Conservation (phyloP, 768 basidiomycete species). For the Glaciozyma antarctica region DNA sequence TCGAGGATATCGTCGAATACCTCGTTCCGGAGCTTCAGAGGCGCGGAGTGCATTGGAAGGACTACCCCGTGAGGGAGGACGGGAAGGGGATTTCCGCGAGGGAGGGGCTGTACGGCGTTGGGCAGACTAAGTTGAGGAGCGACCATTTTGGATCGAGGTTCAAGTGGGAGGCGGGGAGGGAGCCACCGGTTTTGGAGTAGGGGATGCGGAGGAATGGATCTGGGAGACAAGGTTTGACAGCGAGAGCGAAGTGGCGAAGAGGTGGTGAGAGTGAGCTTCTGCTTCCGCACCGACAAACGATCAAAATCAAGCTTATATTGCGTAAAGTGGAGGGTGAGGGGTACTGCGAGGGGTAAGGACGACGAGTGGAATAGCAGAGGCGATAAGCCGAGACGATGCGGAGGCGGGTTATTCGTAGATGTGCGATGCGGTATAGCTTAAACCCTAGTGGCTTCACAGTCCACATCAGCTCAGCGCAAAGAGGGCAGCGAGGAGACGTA, state of each 20-base stretch:
- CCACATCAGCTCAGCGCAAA: not conserved
- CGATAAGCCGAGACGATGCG: not conserved
- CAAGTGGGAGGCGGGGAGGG: constrained; percentile 2
- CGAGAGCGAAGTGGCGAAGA: no score
- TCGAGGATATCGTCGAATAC: constrained; percentile 13
- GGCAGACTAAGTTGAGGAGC: not conserved
- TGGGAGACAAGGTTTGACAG: not conserved
- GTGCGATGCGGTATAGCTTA: no score
- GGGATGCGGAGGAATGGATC: not conserved
- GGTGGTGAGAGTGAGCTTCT: no score
- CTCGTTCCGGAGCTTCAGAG: constrained; percentile 14
- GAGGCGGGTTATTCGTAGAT: no score
- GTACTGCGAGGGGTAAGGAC: no score
- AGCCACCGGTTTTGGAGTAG: not conserved
- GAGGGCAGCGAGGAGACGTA: not conserved
- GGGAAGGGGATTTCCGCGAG: constrained; percentile 9
- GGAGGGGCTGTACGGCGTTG: constrained; percentile 8
- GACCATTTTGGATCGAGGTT: constrained; percentile 2
- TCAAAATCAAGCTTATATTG: no score
- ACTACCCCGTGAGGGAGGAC: constrained; percentile 1
- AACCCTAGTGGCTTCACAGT: not conserved
- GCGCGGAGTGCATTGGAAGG: constrained; percentile 10
- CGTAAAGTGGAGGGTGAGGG: no score
- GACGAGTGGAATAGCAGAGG: no score
- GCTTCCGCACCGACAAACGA: no score